Evolutionary conservation across 2,329 filamentous ascomycete species (phyloP).

Genomic region (Ambrosiella cleistominuta): DNA sequence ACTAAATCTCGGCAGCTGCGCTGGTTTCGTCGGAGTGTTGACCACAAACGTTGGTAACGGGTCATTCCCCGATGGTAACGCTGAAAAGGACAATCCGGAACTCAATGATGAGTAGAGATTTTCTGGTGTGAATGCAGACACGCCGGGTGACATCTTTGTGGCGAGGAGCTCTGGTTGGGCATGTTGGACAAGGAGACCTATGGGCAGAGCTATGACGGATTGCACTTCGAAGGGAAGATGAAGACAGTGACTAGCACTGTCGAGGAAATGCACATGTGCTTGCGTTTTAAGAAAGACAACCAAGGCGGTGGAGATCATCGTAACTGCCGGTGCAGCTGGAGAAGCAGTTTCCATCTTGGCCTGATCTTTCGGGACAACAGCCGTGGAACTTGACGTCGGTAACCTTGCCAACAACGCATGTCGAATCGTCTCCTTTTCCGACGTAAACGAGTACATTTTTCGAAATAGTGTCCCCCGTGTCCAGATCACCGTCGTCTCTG

Average conservation of each 20-base stretch:
- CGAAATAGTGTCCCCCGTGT: conserved; percentile 70
- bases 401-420: conserved; percentile 80
- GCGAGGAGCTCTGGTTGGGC: background rate
- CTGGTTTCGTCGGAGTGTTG: conserved; percentile 38
- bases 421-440: conserved; percentile 72
- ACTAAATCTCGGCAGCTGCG: conserved; percentile 32
- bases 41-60: conserved; percentile 29
- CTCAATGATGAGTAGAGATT: conserved; percentile 51
- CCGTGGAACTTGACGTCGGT: conserved; percentile 21
- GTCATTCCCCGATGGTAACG: conserved; percentile 1
- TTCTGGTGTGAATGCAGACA: conserved; percentile 46
- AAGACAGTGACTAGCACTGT: conserved; percentile 72
- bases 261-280: conserved; percentile 81
- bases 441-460: conserved; percentile 68
- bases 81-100: conserved; percentile 27
- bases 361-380: background rate
- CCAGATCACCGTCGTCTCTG: conserved; percentile 67
- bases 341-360: background rate
- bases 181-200: conserved; percentile 72
- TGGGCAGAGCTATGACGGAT: conserved; percentile 62
- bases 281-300: conserved; percentile 87
- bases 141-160: conserved; percentile 38
- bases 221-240: conserved; percentile 93
- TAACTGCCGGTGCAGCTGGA: background rate
- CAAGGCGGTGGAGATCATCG: conserved; percentile 38